Conservation (phyloP, 352 stramenopile species). For the Plasmopara halstedii region DNA sequence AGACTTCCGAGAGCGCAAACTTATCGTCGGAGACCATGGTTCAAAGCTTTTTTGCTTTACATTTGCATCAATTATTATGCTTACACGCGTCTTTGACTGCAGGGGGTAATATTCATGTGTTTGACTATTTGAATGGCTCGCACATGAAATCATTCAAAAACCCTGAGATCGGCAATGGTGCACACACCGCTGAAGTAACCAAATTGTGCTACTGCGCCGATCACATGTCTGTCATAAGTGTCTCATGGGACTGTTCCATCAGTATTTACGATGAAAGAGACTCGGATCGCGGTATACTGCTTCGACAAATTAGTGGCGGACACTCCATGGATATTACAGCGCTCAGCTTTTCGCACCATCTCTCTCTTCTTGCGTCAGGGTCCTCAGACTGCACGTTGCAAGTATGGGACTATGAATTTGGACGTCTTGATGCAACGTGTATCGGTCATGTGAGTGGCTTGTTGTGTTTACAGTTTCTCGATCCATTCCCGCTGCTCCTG, state of each 20-base stretch:
- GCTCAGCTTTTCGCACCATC: slow-evolving; percentile 58
- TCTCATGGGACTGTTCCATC: slow-evolving; percentile 78
- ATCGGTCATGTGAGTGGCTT: slow-evolving; percentile 67
- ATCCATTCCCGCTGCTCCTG: slow-evolving; percentile 62
- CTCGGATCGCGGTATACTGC: slow-evolving; percentile 63
- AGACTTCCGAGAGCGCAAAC: slow-evolving; percentile 79
- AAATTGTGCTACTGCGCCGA: slow-evolving; percentile 77
- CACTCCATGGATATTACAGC: slow-evolving; percentile 76
- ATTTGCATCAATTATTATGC: not conserved
- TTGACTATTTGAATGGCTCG: slow-evolving; percentile 82
- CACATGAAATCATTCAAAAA: slow-evolving; percentile 85
- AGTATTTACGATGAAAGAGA: slow-evolving; percentile 82
- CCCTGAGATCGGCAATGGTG: slow-evolving; percentile 47
- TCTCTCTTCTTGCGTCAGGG: slow-evolving; percentile 74
- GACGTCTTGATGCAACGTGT: slow-evolving; percentile 62
- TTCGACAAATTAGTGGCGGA: slow-evolving; percentile 63
- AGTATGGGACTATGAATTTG: slow-evolving; percentile 87
- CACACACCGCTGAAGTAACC: slow-evolving; percentile 67
- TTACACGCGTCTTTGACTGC: slow-evolving; percentile 3
- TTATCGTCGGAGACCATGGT: slow-evolving; percentile 81
- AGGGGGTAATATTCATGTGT: slow-evolving; percentile 70
- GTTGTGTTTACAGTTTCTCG: slow-evolving; percentile 56
- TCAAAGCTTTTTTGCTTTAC: not conserved
- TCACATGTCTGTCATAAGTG: slow-evolving; percentile 77
- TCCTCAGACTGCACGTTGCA: slow-evolving; percentile 63